Evolutionary conservation across 108 stramenopile species (phyloP).

Genomic region (Epithemia pelagica): DNA sequence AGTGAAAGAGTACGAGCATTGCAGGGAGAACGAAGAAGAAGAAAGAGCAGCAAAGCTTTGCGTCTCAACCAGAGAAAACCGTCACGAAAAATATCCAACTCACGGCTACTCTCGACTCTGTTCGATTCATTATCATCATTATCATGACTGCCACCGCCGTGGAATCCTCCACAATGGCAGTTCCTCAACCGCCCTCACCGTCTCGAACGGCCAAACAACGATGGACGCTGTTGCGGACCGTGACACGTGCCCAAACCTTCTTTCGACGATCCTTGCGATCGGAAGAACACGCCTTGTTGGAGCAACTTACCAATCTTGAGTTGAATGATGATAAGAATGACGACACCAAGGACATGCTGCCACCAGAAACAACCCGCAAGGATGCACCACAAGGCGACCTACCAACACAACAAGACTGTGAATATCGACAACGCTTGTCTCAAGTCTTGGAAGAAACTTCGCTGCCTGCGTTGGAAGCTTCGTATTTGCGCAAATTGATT

Average conservation of each 20-base stretch:
- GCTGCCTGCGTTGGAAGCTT: background rate
- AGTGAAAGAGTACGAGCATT: too few relatives aligned
- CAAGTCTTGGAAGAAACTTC: background rate
- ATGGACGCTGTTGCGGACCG: background rate
- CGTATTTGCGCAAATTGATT: background rate
- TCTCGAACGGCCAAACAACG: background rate
- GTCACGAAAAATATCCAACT: too few relatives aligned
- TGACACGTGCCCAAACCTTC: background rate
- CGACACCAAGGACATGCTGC: background rate
- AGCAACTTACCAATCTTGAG: too few relatives aligned
- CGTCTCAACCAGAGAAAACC: too few relatives aligned
- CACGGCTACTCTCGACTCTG: too few relatives aligned
- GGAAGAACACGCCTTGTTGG: background rate
- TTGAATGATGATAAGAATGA: background rate
- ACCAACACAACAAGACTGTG: background rate
- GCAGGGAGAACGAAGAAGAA: too few relatives aligned
- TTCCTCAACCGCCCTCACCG: background rate
- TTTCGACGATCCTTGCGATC: background rate
- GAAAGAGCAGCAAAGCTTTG: too few relatives aligned
- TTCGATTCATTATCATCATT: too few relatives aligned
- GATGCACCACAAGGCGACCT: background rate
- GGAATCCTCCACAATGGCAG: too few relatives aligned
- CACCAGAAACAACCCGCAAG: too few relatives aligned
- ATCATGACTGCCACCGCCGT: too few relatives aligned
- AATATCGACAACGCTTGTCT: background rate